Percentiles rank a stretch among this genome's conserved stretches.
These are phyloP conservation scores for Quercus tomentella DNA, from an alignment of 331 rosid species.

Conservation along the genomic window DNA sequence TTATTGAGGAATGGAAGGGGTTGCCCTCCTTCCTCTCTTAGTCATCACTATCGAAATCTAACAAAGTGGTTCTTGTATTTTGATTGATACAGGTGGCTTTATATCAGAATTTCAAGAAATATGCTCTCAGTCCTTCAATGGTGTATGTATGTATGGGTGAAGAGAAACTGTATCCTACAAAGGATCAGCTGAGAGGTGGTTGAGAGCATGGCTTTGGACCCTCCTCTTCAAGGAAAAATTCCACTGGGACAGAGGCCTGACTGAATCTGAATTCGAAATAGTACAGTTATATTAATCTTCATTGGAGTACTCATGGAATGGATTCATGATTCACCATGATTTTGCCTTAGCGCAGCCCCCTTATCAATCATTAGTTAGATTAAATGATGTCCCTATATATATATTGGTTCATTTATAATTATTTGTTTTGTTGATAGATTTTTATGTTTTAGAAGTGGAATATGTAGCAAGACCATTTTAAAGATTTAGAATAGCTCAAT, in stretches of 20 bases:
- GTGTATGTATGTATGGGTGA: background rate
- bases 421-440: conserved; percentile 22
- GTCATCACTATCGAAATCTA: background rate
- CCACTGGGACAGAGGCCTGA: conserved; percentile 3
- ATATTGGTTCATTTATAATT: conserved; percentile 15
- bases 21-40: background rate
- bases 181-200: conserved; percentile 3
- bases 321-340: conserved; percentile 12
- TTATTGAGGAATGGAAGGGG: background rate
- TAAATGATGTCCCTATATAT: background rate
- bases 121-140: background rate
- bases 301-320: conserved; percentile 12
- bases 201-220: conserved; percentile 9
- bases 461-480: background rate
- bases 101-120: conserved; percentile 1
- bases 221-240: background rate
- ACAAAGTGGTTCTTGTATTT: conserved; percentile 2
- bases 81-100: conserved; percentile 6
- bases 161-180: background rate
- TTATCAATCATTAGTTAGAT: conserved; percentile 15
- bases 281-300: conserved; percentile 10
- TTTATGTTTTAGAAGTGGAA: conserved; percentile 7
- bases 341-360: background rate
- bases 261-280: conserved; percentile 13
- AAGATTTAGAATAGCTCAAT: background rate